Evolutionary conservation across 2,329 filamentous ascomycete species (phyloP), one percentile per base, ranked within the genome.

Genomic region (Beauveria sp.): DNA sequence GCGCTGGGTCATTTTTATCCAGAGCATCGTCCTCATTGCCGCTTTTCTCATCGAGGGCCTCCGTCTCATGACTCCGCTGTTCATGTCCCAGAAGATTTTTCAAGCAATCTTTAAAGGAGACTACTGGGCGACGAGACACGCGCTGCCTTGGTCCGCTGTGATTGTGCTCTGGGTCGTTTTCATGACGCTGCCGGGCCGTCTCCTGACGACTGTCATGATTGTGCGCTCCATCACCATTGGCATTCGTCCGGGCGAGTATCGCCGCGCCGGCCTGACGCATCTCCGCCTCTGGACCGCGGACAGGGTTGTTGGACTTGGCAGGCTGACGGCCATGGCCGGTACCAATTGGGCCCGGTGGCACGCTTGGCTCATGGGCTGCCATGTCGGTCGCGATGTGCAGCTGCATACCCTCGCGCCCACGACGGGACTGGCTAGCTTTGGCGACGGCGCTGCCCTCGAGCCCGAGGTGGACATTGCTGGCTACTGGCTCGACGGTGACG

Each of bases 401-500:
- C 58, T 67, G 5, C 66, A 67, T 18, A 24, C 60, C 0, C 58
- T 67, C 1, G 62, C 65, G 4, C 66, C 66, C 0, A 30, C 52
- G 7, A 67, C 66, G 0, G 66, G 66, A 1, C 63, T 66, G 6
- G 66, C 63, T 8, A 64, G 51, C 57, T 66, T 67, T 49, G 66
- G 66, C 16, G 60, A 63, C 9, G 63, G 61, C 12, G 65, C 65
- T 16, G 63, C 64, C 5, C 38, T 67, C 1, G 66, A 67, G 55
- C 64, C 66, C 8, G 66, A 67, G 26, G 65, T 60, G n/a, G 66
- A 67, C 42, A 47, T 62, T 16, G 59, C 62, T 5, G 66, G 66
- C 6, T 67, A 64, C 65, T 67, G 66, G 66, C 61, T 67, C 50
- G 66, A 67, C 20, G 66, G 66, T n/a, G 65, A 66, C 30, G 42